These are phyloP conservation scores for Barnettozyma californica DNA, from an alignment of 805 yeast genomes.

Conservation along the genomic window DNA sequence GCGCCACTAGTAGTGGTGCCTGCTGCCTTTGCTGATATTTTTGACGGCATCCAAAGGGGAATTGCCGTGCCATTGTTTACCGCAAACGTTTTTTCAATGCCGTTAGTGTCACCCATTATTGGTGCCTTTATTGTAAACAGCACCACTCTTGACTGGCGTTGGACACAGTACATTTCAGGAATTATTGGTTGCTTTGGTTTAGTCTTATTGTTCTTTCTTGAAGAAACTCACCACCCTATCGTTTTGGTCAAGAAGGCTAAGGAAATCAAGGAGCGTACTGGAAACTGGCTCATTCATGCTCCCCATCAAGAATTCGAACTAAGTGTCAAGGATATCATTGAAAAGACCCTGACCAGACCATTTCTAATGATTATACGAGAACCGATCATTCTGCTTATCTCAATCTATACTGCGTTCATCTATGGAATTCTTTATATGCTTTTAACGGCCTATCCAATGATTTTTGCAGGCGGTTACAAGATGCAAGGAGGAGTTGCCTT, in stretches of 20 bases:
- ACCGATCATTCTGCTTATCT: constrained; percentile 64
- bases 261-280: constrained; percentile 56
- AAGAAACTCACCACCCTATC: constrained; percentile 71
- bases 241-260: constrained; percentile 62
- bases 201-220: constrained; percentile 38
- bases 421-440: constrained; percentile 75
- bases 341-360: constrained; percentile 64
- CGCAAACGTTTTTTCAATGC: constrained; percentile 72
- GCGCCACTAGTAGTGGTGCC: constrained; percentile 85
- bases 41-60: constrained; percentile 61
- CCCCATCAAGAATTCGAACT: constrained; percentile 63
- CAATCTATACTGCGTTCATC: constrained; percentile 70
- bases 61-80: constrained; percentile 69
- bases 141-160: constrained; percentile 71
- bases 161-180: constrained; percentile 72
- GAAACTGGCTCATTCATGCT: constrained; percentile 80
- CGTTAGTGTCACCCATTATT: constrained; percentile 74
- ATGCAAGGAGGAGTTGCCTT: constrained; percentile 61
- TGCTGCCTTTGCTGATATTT: constrained; percentile 82
- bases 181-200: constrained; percentile 46
- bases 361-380: constrained; percentile 59
- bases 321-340: constrained; percentile 51
- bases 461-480: constrained; percentile 57
- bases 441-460: constrained; percentile 70
- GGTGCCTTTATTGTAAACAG: constrained; percentile 59